Base-by-base conservation (phyloP, 345 rosid genomes). In the Rhodamnia rubescens region DNA sequence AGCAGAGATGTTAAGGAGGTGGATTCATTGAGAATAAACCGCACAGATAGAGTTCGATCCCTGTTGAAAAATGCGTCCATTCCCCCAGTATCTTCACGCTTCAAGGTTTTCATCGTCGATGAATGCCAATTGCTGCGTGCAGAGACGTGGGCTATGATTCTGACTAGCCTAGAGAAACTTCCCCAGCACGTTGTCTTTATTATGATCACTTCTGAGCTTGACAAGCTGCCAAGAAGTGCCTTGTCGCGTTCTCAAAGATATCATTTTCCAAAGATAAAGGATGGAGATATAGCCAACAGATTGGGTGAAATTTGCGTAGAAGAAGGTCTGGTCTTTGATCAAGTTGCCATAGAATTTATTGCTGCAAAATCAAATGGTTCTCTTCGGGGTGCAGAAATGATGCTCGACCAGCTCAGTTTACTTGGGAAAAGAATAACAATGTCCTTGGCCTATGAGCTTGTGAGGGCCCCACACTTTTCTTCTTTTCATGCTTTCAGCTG, bases 321-420 rank as follows among this genome's bases (percentile, higher is more conserved):
- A 82, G 99, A 97, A 89, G 91, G 94, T 82, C 87, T 97, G 51
- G 94, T 91, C 81, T 93, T 92, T 85, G 99, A 97, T 88, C 94
- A 89, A 61, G 90, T 54, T 40, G 98, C 98, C 52, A 83, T 97
- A 83, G 96, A 95, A 80, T 95, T 95, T 89, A 93, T 97, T 89
- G 98, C 98, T 85, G 90, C 96, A n/a, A 97, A 93, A 88, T 92
- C 99, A 51, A 94, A 91, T 90, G 99, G 99, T 90, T 97, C 99
- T 26, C 94, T 96, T 81, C 90, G 98, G 81, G 99, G 94, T 91
- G 99, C 98, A 54, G 98, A 96, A 90, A 97, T 92, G 89, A 94
- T 97, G 98, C 96, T 95, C 54, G 98, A 96, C 88, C 99, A 97
- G 90, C 90, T 97, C 74, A 95, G 98, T 89, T 92, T 95, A 85